A percentile compares a stretch with the other conserved stretches of the same genome.
phyloP scores from a whole-genome alignment of 2,329 filamentous ascomycete genomes.

The Alternaria metachromatica region DNA sequence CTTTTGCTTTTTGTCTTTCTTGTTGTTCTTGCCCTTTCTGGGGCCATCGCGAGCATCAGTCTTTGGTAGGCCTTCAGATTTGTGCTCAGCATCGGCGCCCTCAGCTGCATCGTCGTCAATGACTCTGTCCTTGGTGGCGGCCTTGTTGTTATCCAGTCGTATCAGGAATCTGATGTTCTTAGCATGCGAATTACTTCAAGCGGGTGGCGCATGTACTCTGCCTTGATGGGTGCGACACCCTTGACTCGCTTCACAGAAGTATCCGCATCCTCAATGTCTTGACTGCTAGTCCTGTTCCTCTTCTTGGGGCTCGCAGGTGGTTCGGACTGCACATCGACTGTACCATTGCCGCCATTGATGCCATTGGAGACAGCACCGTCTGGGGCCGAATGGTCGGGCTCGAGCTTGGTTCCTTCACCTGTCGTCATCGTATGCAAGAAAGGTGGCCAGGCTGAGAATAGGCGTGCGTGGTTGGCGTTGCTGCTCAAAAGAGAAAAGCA shows the following conservation, averaged over 20 bases:
- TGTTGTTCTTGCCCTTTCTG: constrained; percentile 57
- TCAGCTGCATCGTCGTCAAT: constrained; percentile 66
- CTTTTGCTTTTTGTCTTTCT: constrained; percentile 68
- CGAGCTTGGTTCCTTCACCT: constrained; percentile 16
- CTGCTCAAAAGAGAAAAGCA: constrained; percentile 18
- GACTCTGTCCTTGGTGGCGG: constrained; percentile 32
- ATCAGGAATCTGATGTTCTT: constrained; percentile 43
- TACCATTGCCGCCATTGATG: constrained; percentile 28
- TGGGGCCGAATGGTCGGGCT: constrained; percentile 15
- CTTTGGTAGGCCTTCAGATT: constrained; percentile 38
- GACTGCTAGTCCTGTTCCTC: constrained; percentile 37
- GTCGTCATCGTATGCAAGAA: constrained; percentile 20
- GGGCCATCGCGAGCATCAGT: constrained; percentile 45
- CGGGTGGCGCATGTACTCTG: constrained; percentile 62
- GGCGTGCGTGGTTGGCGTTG: constrained; percentile 13
- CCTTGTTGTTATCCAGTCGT: constrained; percentile 34
- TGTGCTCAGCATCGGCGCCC: constrained; percentile 55
- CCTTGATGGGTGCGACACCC: constrained; percentile 74
- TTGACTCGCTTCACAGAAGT: constrained; percentile 43
- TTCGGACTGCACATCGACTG: constrained; percentile 27
- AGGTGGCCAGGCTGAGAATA: constrained; percentile 4
- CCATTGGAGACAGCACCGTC: constrained; percentile 24
- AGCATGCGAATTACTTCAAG: constrained; percentile 18
- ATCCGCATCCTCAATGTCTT: constrained; percentile 41
- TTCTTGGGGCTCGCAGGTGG: constrained; percentile 46